A percentile compares a stretch with the other conserved stretches of the same genome.
Conservation (phyloP, 176 grass and related monocot genomes). For the Panicum miliaceum region DNA sequence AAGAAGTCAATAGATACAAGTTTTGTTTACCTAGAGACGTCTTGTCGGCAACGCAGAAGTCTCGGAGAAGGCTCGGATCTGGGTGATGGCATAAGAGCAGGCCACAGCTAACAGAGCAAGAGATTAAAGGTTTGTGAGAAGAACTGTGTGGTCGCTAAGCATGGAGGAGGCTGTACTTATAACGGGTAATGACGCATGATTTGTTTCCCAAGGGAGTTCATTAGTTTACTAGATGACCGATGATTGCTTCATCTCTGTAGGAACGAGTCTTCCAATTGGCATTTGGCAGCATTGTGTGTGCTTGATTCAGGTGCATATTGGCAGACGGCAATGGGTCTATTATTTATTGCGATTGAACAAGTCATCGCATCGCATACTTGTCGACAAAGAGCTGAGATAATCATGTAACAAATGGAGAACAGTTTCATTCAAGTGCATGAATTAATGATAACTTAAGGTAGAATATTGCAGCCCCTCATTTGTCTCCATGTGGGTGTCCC, state of each 20-base stretch:
- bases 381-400: neutral
- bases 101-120: neutral
- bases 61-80: slow-evolving; percentile 23
- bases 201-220: neutral
- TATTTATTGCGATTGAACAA: neutral
- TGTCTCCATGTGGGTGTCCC: neutral
- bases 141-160: neutral
- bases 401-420: neutral
- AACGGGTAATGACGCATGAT: neutral
- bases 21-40: neutral
- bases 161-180: neutral
- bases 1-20: neutral
- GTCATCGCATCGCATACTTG: neutral
- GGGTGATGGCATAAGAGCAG: neutral
- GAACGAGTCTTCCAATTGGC: neutral
- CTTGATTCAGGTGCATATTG: neutral
- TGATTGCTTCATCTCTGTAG: neutral
- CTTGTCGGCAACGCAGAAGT: slow-evolving; percentile 21
- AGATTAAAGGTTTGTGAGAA: neutral
- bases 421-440: neutral
- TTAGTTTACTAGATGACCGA: neutral
- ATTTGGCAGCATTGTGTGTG: neutral
- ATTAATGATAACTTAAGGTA: neutral
- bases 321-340: neutral
- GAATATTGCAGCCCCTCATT: neutral